Evolutionary conservation across 495 filamentous ascomycete species (phyloP), one percentile per base, ranked within the genome.

Genomic region (Talaromyces adpressus): DNA sequence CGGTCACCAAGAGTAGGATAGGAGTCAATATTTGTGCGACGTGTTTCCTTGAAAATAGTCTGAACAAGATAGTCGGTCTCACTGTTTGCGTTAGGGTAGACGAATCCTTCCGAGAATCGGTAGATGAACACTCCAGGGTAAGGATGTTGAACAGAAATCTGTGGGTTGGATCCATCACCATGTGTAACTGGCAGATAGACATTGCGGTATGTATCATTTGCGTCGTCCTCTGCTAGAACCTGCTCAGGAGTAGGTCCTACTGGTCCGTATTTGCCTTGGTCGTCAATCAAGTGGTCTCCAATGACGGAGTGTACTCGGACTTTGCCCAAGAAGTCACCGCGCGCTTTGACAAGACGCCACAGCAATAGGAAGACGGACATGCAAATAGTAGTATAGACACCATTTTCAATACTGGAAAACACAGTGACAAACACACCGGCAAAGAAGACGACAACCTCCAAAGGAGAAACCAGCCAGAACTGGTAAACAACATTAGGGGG

Each of bases 71-170:
- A 79, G 70, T 97, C 93, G 32, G 96, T 85, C 72, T 96, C 95
- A 75, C 94, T 90, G 71, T 89, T 89, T 32, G 91, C 92, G 68
- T 96, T 98, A 64, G 93, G 91, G 68, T 97, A 98, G 78, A 94
- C 93, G 81, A 95, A 97, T 39, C 93, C 92, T 78, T 98, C 94
- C 4, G 91, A 88, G 77, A 98, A 98, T 47, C 94, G 86, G 77
- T 97, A 98, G 72, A 98, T 97, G 79, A 98, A 98, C 68, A 98
- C 86, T 63, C 94, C 94, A 0, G 94, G 93, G 70, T 92, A 92
- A 6, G 94, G 94, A 65, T 83, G 86, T 63, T 88, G 78, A 8
- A 96, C 78, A 3, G 91, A 83, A 62, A 98, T 79, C 20, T 89
- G 81, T 2, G 95, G 94, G 72, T 98, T 98, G 14, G 90, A 92